phyloP scores from a whole-genome alignment of 1,284 basidiomycete species.

The Pulveroboletus sp. region DNA sequence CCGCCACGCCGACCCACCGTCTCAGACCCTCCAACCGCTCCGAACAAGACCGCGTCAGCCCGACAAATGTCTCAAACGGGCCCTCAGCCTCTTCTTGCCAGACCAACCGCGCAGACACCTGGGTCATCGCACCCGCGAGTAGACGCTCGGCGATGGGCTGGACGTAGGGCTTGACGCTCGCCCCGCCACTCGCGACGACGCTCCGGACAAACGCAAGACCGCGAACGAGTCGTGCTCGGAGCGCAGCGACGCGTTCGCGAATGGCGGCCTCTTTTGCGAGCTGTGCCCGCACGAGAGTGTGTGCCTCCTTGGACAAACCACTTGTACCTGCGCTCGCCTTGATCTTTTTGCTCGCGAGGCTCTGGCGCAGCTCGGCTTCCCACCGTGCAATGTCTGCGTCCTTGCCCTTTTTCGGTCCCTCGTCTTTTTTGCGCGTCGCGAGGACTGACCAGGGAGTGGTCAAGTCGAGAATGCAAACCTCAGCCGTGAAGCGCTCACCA shows the following conservation, averaged over 20 bases:
- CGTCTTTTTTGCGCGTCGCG: constrained; percentile 55
- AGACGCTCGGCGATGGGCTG: constrained; percentile 61
- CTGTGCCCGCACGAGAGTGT: constrained; percentile 77
- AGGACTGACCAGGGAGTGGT: constrained; percentile 50
- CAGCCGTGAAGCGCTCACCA: constrained; percentile 46
- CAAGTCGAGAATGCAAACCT: neutral
- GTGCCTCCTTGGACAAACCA: constrained; percentile 81
- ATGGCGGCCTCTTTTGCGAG: constrained; percentile 75
- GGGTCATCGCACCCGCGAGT: constrained; percentile 63
- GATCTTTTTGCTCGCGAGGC: constrained; percentile 73
- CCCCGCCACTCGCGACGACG: constrained; percentile 48
- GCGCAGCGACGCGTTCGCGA: constrained; percentile 55
- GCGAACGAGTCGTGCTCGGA: constrained; percentile 60
- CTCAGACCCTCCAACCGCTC: constrained; percentile 69
- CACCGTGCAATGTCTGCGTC: constrained; percentile 86
- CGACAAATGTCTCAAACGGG: constrained; percentile 74
- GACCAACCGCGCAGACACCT: constrained; percentile 56
- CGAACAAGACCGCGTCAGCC: constrained; percentile 66
- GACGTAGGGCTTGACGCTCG: constrained; percentile 55
- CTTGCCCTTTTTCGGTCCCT: constrained; percentile 74
- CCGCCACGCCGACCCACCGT: constrained; percentile 78
- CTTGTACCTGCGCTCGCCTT: constrained; percentile 23
- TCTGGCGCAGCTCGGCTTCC: constrained; percentile 90
- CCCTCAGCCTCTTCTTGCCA: constrained; percentile 43
- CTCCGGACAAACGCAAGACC: constrained; percentile 70